Percentiles rank a stretch among this genome's conserved stretches.
Evolutionary conservation across 1,284 basidiomycete species (phyloP).

Genomic region (Leccinum insolens): DNA sequence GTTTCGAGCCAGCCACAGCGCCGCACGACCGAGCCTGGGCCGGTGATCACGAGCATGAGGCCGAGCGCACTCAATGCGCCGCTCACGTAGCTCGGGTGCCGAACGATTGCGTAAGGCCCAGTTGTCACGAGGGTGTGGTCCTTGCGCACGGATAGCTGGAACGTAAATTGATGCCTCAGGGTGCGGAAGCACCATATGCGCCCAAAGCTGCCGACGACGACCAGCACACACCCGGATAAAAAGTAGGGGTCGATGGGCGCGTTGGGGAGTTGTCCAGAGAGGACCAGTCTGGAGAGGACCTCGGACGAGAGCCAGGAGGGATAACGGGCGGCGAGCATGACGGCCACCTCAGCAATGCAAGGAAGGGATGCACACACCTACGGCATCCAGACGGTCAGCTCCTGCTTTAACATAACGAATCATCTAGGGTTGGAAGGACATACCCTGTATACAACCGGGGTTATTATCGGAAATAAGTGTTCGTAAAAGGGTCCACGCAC

Average conservation of each 20-base stretch:
- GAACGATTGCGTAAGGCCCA: neutral
- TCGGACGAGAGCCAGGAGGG: conserved; percentile 25
- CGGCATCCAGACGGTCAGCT: neutral
- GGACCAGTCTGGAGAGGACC: conserved; percentile 12
- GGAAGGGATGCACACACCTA: neutral
- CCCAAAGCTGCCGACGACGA: conserved; percentile 23
- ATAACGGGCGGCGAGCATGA: conserved; percentile 20
- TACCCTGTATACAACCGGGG: neutral
- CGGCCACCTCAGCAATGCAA: conserved; percentile 4
- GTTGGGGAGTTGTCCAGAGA: conserved; percentile 20
- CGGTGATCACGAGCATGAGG: conserved; percentile 32
- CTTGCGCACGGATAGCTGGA: conserved; percentile 30
- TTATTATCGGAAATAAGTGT: neutral
- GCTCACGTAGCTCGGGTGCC: conserved; percentile 15
- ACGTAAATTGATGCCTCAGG: conserved; percentile 35
- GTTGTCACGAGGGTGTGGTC: conserved; percentile 28
- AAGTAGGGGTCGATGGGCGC: conserved; percentile 15
- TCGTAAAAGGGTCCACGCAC: neutral
- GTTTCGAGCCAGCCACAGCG: conserved; percentile 32
- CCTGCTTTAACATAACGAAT: neutral
- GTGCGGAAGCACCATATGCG: conserved; percentile 35
- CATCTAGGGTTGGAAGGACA: neutral
- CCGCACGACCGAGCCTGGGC: conserved; percentile 27
- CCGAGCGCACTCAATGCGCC: conserved; percentile 10
- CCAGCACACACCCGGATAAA: conserved; percentile 22